A percentile compares a stretch with the other conserved stretches of the same genome.
Evolutionary conservation across 169 alveolate species (phyloP).

Genomic region (Eimeria acervulina): DNA sequence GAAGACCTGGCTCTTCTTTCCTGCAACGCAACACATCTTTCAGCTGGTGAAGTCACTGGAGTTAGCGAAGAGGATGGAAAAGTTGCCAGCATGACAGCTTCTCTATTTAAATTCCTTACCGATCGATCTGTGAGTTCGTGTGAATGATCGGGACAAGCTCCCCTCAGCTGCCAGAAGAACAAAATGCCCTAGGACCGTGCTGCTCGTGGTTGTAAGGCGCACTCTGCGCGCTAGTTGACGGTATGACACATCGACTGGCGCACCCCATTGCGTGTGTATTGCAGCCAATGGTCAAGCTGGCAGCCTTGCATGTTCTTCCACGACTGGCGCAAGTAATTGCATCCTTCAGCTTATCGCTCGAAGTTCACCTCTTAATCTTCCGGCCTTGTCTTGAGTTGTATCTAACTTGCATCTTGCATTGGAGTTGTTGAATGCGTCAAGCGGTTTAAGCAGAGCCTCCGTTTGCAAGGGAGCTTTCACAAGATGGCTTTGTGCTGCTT

Average conservation of each 20-base stretch:
- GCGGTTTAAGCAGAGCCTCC: background rate
- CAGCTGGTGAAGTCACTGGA: slow-evolving; percentile 14
- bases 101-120: slow-evolving; percentile 47
- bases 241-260: background rate
- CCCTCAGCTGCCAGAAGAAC: background rate
- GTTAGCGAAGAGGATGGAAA: background rate
- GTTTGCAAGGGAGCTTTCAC: background rate
- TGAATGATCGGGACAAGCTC: background rate
- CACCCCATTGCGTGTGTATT: background rate
- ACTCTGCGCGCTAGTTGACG: background rate
- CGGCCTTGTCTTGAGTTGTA: slow-evolving; percentile 5
- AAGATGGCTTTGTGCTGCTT: background rate
- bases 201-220: background rate
- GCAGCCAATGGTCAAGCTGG: slow-evolving; percentile 78
- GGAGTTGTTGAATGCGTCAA: background rate
- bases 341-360: background rate
- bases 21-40: background rate
- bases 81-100: slow-evolving; percentile 25
- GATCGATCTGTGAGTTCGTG: slow-evolving; percentile 63
- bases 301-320: slow-evolving; percentile 65
- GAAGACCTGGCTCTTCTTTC: slow-evolving; percentile 35
- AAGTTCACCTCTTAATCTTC: background rate
- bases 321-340: slow-evolving; percentile 30
- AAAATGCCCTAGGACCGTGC: background rate
- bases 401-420: background rate